These are phyloP conservation scores for Tolypocladium tundrense DNA, from an alignment of 2,329 filamentous ascomycete genomes.

Conservation along the genomic window DNA sequence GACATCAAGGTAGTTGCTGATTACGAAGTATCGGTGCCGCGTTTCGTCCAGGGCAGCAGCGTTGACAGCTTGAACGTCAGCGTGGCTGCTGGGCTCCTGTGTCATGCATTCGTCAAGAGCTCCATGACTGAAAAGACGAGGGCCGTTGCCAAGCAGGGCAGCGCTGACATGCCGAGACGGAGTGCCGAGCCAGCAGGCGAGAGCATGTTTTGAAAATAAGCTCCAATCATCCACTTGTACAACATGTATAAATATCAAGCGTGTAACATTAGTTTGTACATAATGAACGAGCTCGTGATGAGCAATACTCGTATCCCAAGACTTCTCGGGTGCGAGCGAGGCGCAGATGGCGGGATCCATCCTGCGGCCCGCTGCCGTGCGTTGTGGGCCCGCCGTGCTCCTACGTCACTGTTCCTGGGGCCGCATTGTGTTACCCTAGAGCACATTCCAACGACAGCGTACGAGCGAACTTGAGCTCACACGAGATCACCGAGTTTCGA, in stretches of 20 bases:
- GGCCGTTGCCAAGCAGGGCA: not conserved
- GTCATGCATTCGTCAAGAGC: slow-evolving; percentile 53
- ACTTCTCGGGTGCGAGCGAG: not conserved
- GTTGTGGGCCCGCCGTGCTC: not conserved
- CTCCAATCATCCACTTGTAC: not conserved
- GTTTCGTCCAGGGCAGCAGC: slow-evolving; percentile 36
- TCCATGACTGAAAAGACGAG: slow-evolving; percentile 4
- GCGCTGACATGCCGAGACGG: not conserved
- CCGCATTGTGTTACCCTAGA: not conserved
- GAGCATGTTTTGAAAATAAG: not conserved
- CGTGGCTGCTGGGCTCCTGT: slow-evolving; percentile 72
- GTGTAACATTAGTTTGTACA: not conserved
- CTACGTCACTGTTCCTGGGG: not conserved
- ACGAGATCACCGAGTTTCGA: not conserved
- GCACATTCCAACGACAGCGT: not conserved
- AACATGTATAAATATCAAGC: not conserved
- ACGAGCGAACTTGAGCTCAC: not conserved
- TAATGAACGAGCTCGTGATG: not conserved
- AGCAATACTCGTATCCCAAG: not conserved
- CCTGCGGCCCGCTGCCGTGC: not conserved
- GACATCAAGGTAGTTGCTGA: slow-evolving; percentile 58
- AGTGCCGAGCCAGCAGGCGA: not conserved
- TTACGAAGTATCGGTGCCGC: slow-evolving; percentile 54
- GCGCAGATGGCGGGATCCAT: not conserved
- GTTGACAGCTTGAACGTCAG: slow-evolving; percentile 93